phyloP scores from a whole-genome alignment of 2,329 filamentous ascomycete species.

The Aureobasidium subglaciale region DNA sequence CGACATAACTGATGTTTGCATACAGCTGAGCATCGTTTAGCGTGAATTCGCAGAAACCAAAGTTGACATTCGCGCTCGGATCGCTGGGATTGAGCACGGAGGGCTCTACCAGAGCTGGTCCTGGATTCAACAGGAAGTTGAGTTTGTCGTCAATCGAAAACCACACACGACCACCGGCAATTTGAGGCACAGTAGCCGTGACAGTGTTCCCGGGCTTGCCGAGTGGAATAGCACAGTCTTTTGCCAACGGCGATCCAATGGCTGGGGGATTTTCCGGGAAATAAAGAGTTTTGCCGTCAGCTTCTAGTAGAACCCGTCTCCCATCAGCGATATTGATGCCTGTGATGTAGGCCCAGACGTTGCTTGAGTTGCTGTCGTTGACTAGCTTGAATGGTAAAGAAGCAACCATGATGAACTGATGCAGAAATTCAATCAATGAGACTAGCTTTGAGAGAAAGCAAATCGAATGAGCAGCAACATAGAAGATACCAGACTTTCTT shows the following conservation, averaged over 20 bases:
- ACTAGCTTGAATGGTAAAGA: conserved; percentile 29
- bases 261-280: conserved; percentile 26
- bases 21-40: conserved; percentile 42
- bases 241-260: conserved; percentile 27
- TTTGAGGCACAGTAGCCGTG: conserved; percentile 30
- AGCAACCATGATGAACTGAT: conserved; percentile 25
- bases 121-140: conserved; percentile 32
- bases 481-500: background rate
- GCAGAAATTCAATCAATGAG: background rate
- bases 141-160: conserved; percentile 28
- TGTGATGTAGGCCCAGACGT: conserved; percentile 31
- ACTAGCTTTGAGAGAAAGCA: background rate
- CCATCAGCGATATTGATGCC: conserved; percentile 31
- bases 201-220: conserved; percentile 27
- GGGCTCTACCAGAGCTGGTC: conserved; percentile 31
- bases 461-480: too few relatives aligned
- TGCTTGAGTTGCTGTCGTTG: conserved; percentile 28
- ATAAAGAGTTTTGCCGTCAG: conserved; percentile 30
- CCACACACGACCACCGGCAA: conserved; percentile 34
- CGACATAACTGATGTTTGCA: conserved; percentile 38
- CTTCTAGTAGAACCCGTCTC: conserved; percentile 28
- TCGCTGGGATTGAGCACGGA: conserved; percentile 33
- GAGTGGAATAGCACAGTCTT: conserved; percentile 32
- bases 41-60: conserved; percentile 44
- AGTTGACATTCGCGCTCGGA: conserved; percentile 39